Evolutionary conservation across 805 yeast genomes (phyloP), one percentile per base, ranked within the genome.

Genomic region (Hanseniaspora lindneri): DNA sequence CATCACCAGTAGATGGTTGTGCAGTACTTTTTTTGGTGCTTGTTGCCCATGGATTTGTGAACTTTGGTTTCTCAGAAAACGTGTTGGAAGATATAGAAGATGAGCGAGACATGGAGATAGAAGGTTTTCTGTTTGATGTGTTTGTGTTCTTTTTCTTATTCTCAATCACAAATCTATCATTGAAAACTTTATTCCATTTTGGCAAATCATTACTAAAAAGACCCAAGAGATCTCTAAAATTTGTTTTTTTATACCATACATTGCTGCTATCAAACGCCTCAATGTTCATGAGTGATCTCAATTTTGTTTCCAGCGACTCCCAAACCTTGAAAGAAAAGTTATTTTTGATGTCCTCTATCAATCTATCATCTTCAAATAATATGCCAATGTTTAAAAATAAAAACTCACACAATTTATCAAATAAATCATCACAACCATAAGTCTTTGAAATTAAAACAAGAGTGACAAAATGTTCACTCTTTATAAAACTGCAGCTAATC

Each of bases 371-470:
- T 47, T 76, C 72, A 29, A 86, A 64, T 14, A 83, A 56, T 3
- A 76, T 58, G 27, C 79, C 86, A 49, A 83, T 63, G 58, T 85
- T 84, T 53, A 74, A 70, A 54, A 74, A 77, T 11, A 84, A 67
- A 54, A 74, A 82, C 79, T 85, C 79, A 23, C 79, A 65, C 58
- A 94, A 76, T 47, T 75, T 73, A 43, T 70, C 68, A 52, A 76
- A 68, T 32, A 87, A 60, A 54, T 79, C 74, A 11, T 63, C 59
- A 6, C 86, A 82, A 19, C 71, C 61, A 41, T 71, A 64, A 17
- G 64, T 55, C 40, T 70, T 70, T 0, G 94, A 72, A 56, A 78
- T 78, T 11, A 70, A 63, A 13, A 83, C 57, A 13, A 86, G 57
- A 0, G 70, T 51, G 11, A 76, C 63, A 1, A 80, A 84, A 55